These are phyloP conservation scores for Naganishia antarctica DNA, from an alignment of 768 basidiomycete genomes.

Conservation along the genomic window DNA sequence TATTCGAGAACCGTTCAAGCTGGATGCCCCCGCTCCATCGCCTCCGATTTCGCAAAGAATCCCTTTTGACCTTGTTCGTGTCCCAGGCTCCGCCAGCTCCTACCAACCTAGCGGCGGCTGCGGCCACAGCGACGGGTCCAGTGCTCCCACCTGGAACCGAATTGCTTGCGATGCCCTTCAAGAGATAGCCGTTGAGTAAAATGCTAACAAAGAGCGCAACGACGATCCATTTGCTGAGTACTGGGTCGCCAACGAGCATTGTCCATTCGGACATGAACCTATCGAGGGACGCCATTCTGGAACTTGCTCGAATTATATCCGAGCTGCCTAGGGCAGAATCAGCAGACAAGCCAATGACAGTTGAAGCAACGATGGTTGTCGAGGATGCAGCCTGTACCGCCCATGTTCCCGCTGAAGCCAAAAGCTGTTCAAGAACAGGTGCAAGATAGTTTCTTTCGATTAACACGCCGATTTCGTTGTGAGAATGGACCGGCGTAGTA, in stretches of 20 bases:
- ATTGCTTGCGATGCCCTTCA: conserved; percentile 60
- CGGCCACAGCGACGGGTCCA: conserved; percentile 51
- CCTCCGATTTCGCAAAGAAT: conserved; percentile 29
- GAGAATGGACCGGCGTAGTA: conserved; percentile 25
- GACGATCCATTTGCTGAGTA: conserved; percentile 92
- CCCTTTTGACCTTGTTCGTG: conserved; percentile 10
- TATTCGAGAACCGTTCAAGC: conserved; percentile 26
- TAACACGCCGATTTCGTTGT: conserved; percentile 55
- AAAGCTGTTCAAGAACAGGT: conserved; percentile 52
- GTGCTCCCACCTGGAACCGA: conserved; percentile 48
- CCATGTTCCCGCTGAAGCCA: conserved; percentile 39
- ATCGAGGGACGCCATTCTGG: conserved; percentile 60
- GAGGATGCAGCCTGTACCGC: conserved; percentile 28
- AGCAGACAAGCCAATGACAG: conserved; percentile 39
- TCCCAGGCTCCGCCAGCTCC: conserved; percentile 43
- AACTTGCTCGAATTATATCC: conserved; percentile 22
- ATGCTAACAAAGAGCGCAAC: conserved; percentile 77
- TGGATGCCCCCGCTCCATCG: conserved; percentile 35
- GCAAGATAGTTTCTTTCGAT: conserved; percentile 49
- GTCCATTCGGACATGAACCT: conserved; percentile 89
- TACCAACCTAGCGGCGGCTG: conserved; percentile 49
- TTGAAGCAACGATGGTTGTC: conserved; percentile 26
- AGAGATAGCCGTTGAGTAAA: conserved; percentile 82
- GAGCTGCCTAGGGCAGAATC: conserved; percentile 34
- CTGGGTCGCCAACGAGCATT: conserved; percentile 82